Base-by-base conservation (phyloP, 2,329 filamentous ascomycete species). In the Fusarium continuum region DNA sequence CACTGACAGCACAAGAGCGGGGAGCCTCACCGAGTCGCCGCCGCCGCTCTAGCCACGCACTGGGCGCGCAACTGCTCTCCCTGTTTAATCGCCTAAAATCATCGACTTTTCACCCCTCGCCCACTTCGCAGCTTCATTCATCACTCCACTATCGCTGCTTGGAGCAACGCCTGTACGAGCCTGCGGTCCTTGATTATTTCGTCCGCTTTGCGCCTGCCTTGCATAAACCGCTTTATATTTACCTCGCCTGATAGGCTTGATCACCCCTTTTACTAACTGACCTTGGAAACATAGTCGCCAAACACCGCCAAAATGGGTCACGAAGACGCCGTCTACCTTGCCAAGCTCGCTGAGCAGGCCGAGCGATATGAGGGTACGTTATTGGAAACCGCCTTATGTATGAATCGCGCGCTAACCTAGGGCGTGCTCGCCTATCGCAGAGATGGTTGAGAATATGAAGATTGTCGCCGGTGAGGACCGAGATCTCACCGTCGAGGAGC, bases 371-470 rank as follows among this genome's bases (percentile, higher is more conserved):
- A 99, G 87, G 95, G 95, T 98, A 84, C 76, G 50, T 61, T 58
- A 13, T 39, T 36, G 35, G 17, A 43, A 34, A 26, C 41, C 29
- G 22, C 49, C 32, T 38, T 38, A 25, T 35, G 40, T 61, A 9
- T 56, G 47, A 43, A 36, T 58, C 38, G 57, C 35, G 62, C 63
- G 70, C 73, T 74, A 64, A 75, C 68, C 11, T 39, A 40, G 25
- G 29, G 41, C 57, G 40, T 48, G 53, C 91, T 97, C 65, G 94
- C 94, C 77, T 94, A 31, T 47, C 31, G 19, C 48, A 65, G 95
- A 98, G 85, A 98, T 98, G 95, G 95, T 98, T 74, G 93, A 89
- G 78, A 97, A 94, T 86, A 98, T 98, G 95, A 98, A 98, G 92
- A 93, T 97, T 90, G 95, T 98, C 75, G 94, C 94, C 82, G 96